Conservation (phyloP, 495 filamentous ascomycete genomes). For the Eremomyces bilateralis region DNA sequence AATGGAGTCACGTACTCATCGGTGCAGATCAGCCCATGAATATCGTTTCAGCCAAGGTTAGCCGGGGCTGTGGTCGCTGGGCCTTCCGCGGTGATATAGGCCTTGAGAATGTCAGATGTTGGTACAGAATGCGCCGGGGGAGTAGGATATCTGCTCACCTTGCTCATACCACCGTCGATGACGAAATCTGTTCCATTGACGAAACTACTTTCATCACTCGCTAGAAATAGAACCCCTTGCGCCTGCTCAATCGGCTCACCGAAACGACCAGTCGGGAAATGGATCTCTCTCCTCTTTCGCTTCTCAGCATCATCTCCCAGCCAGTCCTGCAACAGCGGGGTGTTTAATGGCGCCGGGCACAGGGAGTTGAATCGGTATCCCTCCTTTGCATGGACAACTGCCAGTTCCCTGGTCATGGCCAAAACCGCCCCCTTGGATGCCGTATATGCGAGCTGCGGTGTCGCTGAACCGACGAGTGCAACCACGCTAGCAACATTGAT, state of each 20-base stretch:
- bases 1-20: too few species aligned
- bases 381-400: conserved; percentile 34
- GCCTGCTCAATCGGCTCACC: conserved; percentile 93
- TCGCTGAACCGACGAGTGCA: conserved; percentile 78
- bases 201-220: conserved; percentile 85
- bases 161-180: conserved; percentile 93
- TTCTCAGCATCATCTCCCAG: conserved; percentile 76
- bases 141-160: conserved; percentile 13
- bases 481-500: conserved; percentile 95
- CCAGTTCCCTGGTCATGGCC: conserved; percentile 31
- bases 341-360: conserved; percentile 63
- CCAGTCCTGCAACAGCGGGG: conserved; percentile 79
- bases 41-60: too few species aligned
- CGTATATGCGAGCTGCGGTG: conserved; percentile 87
- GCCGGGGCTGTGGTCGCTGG: conserved; percentile 43
- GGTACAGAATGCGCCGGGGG: conserved; percentile 16
- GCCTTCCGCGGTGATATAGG: conserved; percentile 84
- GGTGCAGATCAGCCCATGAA: too few species aligned
- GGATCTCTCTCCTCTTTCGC: conserved; percentile 68
- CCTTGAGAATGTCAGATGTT: conserved; percentile 20
- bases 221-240: conserved; percentile 80
- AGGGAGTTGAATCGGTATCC: conserved; percentile 75
- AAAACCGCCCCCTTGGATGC: conserved; percentile 88
- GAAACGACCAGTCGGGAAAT: conserved; percentile 88
- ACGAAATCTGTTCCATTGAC: conserved; percentile 85